Base-by-base conservation (phyloP, 2,329 filamentous ascomycete genomes). In the Westerdykella ornata region DNA sequence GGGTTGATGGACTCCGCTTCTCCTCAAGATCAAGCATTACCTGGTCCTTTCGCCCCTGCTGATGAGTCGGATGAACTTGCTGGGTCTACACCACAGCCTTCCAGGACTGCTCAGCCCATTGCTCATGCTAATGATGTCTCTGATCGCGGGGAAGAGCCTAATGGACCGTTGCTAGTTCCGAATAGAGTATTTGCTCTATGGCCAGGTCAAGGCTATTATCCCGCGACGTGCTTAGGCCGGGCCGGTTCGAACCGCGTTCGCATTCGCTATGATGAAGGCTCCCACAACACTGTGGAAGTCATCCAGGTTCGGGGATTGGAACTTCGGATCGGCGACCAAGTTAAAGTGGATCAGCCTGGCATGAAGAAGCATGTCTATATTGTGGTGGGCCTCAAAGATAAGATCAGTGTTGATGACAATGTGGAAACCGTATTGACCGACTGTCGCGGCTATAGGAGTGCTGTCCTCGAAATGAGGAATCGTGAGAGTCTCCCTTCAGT, bases 121-220 rank as follows among this genome's bases (percentile, higher is more conserved):
- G 7, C 22, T 26, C 8, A 26, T 7, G 32, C 51, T 26, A 29
- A 35, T 14, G 11, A 20, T 19, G 17, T 38, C 35, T 36, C 44
- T 33, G 44, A 53, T 18, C 31, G 35, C n/a, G 52, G 52, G 13
- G 53, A 44, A 28, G 44, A 49, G 15, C 50, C 55, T 8, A 39
- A 49, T 3, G 49, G 45, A 11, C 51, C 57, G 18, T 29, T 66
- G 8, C 49, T 71, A 17, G 65, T 69, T 11, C 71, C 72, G 4
- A 74, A 75, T 40, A 71, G 79, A 45, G 71, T 82, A 0, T 70
- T 81, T 46, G 77, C 78, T 6, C 67, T 70, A 19, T 82, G 78
- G 71, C 77, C 72, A 48, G 72, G 74, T 15, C 70, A 71, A 39
- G 69, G 65, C n/a, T 82, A 75, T 54, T 80, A 78, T 53, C 77